Conservation (phyloP, 139 green algal genomes). For the Spirogloea muscicola region DNA sequence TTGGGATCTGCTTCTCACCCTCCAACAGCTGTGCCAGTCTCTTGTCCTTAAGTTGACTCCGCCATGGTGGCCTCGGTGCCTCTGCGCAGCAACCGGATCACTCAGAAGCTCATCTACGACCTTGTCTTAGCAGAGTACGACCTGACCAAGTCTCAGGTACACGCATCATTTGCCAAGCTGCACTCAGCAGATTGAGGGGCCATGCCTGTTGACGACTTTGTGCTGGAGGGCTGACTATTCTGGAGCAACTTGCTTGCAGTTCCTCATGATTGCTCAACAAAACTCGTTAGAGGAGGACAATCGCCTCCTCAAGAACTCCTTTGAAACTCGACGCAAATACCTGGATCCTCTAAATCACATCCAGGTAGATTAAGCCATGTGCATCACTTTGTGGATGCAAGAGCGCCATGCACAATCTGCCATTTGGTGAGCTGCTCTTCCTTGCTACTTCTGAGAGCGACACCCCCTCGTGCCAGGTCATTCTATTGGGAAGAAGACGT, state of each 20-base stretch:
- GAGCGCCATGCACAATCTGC: too few species aligned
- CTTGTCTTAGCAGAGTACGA: constrained; percentile 27
- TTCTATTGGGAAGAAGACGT: constrained; percentile 12
- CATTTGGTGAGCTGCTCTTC: too few species aligned
- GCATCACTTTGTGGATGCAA: too few species aligned
- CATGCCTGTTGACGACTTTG: too few species aligned
- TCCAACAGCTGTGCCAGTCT: background rate
- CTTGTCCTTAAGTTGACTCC: background rate
- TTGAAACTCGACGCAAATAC: constrained; percentile 82
- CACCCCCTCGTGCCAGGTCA: too few species aligned
- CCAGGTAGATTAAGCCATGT: constrained; percentile 77
- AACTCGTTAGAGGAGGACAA: constrained; percentile 53
- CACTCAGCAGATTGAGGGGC: too few species aligned
- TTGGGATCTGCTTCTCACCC: background rate
- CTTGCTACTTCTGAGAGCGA: too few species aligned
- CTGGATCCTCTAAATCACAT: constrained; percentile 86
- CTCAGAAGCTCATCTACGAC: constrained; percentile 30
- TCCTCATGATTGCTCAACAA: constrained; percentile 16
- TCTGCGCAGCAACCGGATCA: constrained; percentile 27
- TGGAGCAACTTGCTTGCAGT: too few species aligned
- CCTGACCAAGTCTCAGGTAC: constrained; percentile 21
- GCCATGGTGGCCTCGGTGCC: background rate
- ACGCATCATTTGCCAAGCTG: too few species aligned
- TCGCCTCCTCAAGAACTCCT: constrained; percentile 67
- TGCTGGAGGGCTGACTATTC: too few species aligned